Percentiles rank a stretch among this genome's conserved stretches.
Conservation (phyloP, 345 rosid genomes). For the Viola odorata region DNA sequence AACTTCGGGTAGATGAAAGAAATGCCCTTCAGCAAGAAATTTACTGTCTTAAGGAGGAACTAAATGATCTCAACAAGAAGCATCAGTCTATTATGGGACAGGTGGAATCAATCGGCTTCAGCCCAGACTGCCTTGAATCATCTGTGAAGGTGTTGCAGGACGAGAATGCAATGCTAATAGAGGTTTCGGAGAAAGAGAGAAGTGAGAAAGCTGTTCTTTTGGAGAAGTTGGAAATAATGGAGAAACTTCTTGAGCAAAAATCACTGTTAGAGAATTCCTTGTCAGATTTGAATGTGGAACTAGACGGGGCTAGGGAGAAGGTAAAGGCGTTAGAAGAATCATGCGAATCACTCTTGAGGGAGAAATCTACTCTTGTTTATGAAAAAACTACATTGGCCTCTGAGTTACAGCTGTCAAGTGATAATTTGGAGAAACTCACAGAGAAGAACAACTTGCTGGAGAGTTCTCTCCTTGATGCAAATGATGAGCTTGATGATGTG, state of each 20-base stretch:
- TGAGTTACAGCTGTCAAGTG: slow-evolving; percentile 46
- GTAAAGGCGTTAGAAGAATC: slow-evolving; percentile 62
- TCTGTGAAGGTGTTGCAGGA: slow-evolving; percentile 63
- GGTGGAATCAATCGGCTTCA: slow-evolving; percentile 64
- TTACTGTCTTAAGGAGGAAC: slow-evolving; percentile 89
- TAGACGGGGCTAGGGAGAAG: slow-evolving; percentile 63
- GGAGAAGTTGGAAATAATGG: slow-evolving; percentile 72
- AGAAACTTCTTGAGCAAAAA: slow-evolving; percentile 73
- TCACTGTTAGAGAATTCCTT: slow-evolving; percentile 78
- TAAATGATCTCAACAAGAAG: slow-evolving; percentile 66
- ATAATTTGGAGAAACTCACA: slow-evolving; percentile 49
- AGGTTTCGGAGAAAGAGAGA: slow-evolving; percentile 42
- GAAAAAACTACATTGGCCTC: slow-evolving; percentile 55
- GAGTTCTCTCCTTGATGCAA: slow-evolving; percentile 63
- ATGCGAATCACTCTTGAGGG: slow-evolving; percentile 47
- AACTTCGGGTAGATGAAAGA: slow-evolving; percentile 76
- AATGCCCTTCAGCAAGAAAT: slow-evolving; percentile 98
- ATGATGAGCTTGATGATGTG: slow-evolving; percentile 64
- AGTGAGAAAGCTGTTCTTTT: slow-evolving; percentile 48
- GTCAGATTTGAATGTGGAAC: slow-evolving; percentile 77
- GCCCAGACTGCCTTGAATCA: slow-evolving; percentile 51
- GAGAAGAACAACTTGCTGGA: slow-evolving; percentile 64
- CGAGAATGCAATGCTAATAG: slow-evolving; percentile 54
- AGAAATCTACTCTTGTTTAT: slow-evolving; percentile 58
- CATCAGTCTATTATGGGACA: slow-evolving; percentile 55